Evolutionary conservation across 768 basidiomycete species (phyloP).

Genomic region (Piloderma croceum): DNA sequence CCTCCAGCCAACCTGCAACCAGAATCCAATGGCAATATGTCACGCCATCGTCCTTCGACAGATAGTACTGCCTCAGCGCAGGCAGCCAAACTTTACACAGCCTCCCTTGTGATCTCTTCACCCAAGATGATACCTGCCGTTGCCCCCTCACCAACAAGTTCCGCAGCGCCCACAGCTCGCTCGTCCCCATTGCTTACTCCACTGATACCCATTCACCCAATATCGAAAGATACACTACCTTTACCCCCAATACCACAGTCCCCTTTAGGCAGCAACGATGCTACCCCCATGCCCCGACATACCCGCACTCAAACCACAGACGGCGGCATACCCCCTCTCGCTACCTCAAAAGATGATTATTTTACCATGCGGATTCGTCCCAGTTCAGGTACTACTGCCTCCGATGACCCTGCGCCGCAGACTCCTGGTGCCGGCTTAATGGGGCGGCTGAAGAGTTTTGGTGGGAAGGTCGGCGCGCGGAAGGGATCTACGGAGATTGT

Average conservation of each 20-base stretch:
- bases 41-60: constrained; percentile 23
- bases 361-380: constrained; percentile 44
- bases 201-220: constrained; percentile 44
- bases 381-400: constrained; percentile 31
- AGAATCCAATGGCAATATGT: constrained; percentile 7
- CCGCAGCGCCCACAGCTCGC: constrained; percentile 35
- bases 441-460: constrained; percentile 73
- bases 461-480: too few species aligned
- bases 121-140: constrained; percentile 63
- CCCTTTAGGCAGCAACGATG: constrained; percentile 26
- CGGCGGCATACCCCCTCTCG: constrained; percentile 13
- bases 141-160: too few species aligned
- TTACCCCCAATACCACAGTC: constrained; percentile 38
- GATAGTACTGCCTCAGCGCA: constrained; percentile 21
- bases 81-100: constrained; percentile 16
- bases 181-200: constrained; percentile 56
- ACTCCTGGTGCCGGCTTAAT: constrained; percentile 52
- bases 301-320: constrained; percentile 46
- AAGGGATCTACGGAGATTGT: constrained; percentile 25
- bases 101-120: constrained; percentile 53
- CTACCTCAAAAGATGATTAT: constrained; percentile 43
- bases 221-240: constrained; percentile 23
- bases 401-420: constrained; percentile 22
- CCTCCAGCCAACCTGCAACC: too few species aligned
- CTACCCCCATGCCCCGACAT: constrained; percentile 26